Percentiles rank a stretch among this genome's conserved stretches.
Conservation (phyloP, 352 stramenopile species). For the Pythium coloratum region DNA sequence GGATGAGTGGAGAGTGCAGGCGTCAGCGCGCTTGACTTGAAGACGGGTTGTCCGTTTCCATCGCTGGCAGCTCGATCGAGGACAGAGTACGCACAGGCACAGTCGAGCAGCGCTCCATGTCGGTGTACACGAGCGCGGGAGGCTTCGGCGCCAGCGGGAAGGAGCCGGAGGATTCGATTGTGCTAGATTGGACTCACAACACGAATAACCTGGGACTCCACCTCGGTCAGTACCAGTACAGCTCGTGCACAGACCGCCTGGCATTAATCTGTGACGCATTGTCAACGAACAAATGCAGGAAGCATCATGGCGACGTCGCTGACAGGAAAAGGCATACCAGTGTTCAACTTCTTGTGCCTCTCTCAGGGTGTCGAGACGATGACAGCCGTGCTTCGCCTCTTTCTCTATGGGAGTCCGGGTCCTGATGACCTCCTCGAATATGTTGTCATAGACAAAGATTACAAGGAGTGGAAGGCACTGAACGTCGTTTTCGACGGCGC, state of each 20-base stretch:
- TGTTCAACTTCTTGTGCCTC: not conserved
- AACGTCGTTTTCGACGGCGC: not conserved
- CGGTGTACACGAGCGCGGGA: too few species aligned
- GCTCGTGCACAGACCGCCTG: not conserved
- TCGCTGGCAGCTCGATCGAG: too few species aligned
- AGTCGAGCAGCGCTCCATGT: too few species aligned
- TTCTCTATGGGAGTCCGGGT: not conserved
- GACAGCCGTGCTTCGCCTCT: not conserved
- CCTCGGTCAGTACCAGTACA: conserved; percentile 3
- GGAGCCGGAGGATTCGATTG: too few species aligned
- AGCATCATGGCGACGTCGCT: not conserved
- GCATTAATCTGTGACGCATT: too few species aligned
- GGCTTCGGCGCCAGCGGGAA: too few species aligned
- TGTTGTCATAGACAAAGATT: conserved; percentile 10
- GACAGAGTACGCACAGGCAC: too few species aligned
- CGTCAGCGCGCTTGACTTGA: too few species aligned
- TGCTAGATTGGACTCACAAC: conserved; percentile 27
- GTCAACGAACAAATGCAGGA: too few species aligned
- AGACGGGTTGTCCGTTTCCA: too few species aligned
- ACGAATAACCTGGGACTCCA: conserved; percentile 22
- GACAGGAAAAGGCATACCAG: not conserved
- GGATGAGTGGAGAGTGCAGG: too few species aligned
- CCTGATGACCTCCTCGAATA: not conserved
- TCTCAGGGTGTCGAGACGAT: not conserved
- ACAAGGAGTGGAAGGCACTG: not conserved